Base-by-base conservation (phyloP, 2,329 filamentous ascomycete species). In the Sarocladium oryzae region DNA sequence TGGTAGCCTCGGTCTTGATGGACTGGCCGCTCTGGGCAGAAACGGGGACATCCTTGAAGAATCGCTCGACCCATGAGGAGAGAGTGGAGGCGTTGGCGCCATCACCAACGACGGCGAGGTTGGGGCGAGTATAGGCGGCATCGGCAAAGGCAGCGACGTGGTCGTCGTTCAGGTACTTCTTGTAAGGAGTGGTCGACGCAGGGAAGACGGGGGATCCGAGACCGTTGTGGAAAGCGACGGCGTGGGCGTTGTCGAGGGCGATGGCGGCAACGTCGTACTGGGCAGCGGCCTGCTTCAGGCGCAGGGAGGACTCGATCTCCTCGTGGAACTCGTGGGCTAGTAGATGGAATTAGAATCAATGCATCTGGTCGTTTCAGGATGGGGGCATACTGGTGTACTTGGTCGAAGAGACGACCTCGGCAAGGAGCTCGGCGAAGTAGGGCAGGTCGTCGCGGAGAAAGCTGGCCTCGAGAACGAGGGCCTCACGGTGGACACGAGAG, bases 371-470 rank as follows among this genome's bases (percentile, higher is more conserved):
- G 4, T 3, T 33, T 28, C 28, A 24, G 38, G 51, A 24, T 4
- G 4, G 6, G 13, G 30, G 60, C 82, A 72, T 73, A 87, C 84
- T 77, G 58, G 84, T 83, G 70, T 89, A 99, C 74, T 89, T 93
- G 61, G 92, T 95, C 72, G 88, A 77, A 55, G 86, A 84, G 64
- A 93, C 79, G 63, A 96, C 88, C 78, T 99, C 95, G 65, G 86
- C 89, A 61, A 99, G 81, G 58, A 99, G 80, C 78, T 99, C 93
- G 64, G 90, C 83, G 71, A 96, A 99, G 82, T 97, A 99, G 60
- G 93, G 93, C 60, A 99, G 84, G 69, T 99, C 91, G 68, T 93
- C 85, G 68, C 89, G 85, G 60, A 99, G 83, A 80, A 99, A 99
- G 76, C 87, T 95, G 68, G 93, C 89, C 72, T 92, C 85, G 64